Evolutionary conservation across 306 rosid species (phyloP).

Genomic region (Medicago truncatula): MtrunA17r5.0-ANR NC_053049.1:283001-283500

Average conservation of each 20-base stretch:
- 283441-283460: too few relatives aligned
- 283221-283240: slow-evolving; percentile 2
- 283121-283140: slow-evolving; percentile 28
- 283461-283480: too few relatives aligned
- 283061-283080: neutral
- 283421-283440: too few relatives aligned
- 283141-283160: neutral
- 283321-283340: too few relatives aligned
- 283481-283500: too few relatives aligned
- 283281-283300: too few relatives aligned
- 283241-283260: neutral
- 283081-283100: slow-evolving; percentile 31
- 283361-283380: too few relatives aligned
- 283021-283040: neutral
- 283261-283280: neutral
- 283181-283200: slow-evolving; percentile 13
- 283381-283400: too few relatives aligned
- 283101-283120: slow-evolving; percentile 26
- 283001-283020: slow-evolving; percentile 27
- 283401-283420: too few relatives aligned
- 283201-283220: neutral
- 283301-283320: too few relatives aligned
- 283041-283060: neutral
- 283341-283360: too few relatives aligned
- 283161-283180: neutral